Conservation (phyloP, 1,139 yeast genomes). For the Hyphopichia buzzinii region DNA sequence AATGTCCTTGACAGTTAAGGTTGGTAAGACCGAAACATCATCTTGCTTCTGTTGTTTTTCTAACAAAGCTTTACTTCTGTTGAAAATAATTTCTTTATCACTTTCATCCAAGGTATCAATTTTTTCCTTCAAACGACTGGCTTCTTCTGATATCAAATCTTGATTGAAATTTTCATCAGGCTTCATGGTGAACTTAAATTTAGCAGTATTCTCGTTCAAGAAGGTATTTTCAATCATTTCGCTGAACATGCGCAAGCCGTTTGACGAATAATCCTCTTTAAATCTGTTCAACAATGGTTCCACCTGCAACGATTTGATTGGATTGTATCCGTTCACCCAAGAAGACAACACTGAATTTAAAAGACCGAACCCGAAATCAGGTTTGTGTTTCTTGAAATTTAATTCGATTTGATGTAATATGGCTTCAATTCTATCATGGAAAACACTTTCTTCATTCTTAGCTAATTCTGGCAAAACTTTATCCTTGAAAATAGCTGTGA, state of each 20-base stretch:
- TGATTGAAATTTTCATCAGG: conserved; percentile 60
- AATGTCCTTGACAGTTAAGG: conserved; percentile 71
- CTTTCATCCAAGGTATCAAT: conserved; percentile 45
- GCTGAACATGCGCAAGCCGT: conserved; percentile 60
- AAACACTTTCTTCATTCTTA: conserved; percentile 42
- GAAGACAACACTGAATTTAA: conserved; percentile 74
- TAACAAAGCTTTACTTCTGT: conserved; percentile 58
- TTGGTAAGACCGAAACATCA: conserved; percentile 77
- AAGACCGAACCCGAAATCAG: conserved; percentile 85
- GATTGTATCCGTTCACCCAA: conserved; percentile 79
- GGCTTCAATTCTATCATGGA: conserved; percentile 70
- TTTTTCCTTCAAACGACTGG: conserved; percentile 44
- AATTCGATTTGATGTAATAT: conserved; percentile 86
- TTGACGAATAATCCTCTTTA: conserved; percentile 51
- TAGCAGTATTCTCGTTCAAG: conserved; percentile 45
- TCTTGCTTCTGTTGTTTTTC: conserved; percentile 66
- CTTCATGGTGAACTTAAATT: conserved; percentile 70
- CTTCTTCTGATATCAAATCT: conserved; percentile 54
- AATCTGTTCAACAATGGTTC: conserved; percentile 59
- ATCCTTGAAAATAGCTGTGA: conserved; percentile 38
- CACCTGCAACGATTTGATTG: conserved; percentile 64
- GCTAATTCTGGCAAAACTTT: conserved; percentile 42
- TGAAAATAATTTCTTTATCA: conserved; percentile 58
- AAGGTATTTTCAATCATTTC: conserved; percentile 55
- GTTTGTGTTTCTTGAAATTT: conserved; percentile 78